Conservation (phyloP, 2,329 filamentous ascomycete species). For the Aureobasidium sp. region DNA sequence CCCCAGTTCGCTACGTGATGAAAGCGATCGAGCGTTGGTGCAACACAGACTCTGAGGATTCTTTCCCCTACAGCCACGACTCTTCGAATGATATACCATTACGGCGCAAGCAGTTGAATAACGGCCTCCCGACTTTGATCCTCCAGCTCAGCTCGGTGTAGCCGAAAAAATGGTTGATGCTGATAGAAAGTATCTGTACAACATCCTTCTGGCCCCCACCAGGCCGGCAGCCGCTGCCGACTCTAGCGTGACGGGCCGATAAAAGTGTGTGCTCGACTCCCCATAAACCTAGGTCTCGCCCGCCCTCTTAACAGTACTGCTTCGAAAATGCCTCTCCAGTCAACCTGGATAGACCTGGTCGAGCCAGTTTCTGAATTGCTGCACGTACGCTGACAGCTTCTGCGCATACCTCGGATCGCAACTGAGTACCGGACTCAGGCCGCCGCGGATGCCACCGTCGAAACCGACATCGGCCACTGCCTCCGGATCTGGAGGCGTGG, state of each 20-base stretch:
- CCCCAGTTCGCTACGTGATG: too few species aligned
- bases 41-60: too few species aligned
- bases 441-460: neutral
- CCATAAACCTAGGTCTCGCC: neutral
- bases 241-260: neutral
- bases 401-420: neutral
- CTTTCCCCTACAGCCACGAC: too few species aligned
- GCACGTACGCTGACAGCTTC: neutral
- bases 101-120: too few species aligned
- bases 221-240: neutral
- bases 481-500: conserved; percentile 7
- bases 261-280: neutral
- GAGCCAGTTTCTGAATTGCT: neutral
- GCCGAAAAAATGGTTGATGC: neutral
- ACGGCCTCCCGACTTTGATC: too few species aligned
- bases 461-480: conserved; percentile 2
- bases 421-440: neutral
- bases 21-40: too few species aligned
- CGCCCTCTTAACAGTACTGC: neutral
- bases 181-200: neutral
- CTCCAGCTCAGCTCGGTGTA: neutral
- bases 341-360: neutral
- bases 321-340: neutral
- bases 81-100: too few species aligned
- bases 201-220: neutral